Evolutionary conservation across 768 basidiomycete species (phyloP).

Genomic region (Mrakia hoshinonis): DNA sequence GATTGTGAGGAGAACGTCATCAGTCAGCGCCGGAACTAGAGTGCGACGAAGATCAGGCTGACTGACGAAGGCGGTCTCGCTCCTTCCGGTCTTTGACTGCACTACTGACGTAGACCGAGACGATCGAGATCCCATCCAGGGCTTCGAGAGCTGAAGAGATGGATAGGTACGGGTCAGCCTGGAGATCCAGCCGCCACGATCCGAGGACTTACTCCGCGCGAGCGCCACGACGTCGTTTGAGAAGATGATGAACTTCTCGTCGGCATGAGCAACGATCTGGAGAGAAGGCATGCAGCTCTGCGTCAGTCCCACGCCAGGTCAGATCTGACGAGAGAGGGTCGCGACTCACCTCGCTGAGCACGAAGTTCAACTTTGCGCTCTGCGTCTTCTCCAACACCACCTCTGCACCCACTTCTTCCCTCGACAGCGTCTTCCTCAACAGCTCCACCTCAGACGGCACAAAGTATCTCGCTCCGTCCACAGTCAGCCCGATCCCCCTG

Average conservation of each 20-base stretch:
- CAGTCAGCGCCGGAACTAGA: neutral
- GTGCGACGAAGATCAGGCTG: neutral
- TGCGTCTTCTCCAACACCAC: neutral
- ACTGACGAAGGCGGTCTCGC: constrained; percentile 3
- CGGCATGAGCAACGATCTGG: neutral
- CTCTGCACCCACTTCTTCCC: neutral
- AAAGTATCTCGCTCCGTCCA: neutral
- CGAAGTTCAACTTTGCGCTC: constrained; percentile 4
- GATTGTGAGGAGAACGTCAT: too few relatives aligned
- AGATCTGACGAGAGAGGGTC: neutral
- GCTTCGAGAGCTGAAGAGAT: neutral
- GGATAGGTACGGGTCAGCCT: neutral
- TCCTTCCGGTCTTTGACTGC: neutral
- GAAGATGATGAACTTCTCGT: constrained; percentile 14
- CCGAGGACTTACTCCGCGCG: neutral
- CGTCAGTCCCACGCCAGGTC: neutral
- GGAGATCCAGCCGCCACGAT: too few relatives aligned
- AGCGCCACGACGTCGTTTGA: constrained; percentile 8
- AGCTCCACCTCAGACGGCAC: neutral
- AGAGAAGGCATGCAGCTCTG: neutral
- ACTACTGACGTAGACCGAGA: neutral
- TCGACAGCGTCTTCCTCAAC: neutral
- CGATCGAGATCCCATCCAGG: neutral
- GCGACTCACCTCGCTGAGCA: neutral
- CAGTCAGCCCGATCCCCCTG: neutral